Evolutionary conservation across 2,329 filamentous ascomycete genomes (phyloP).

Genomic region (Epichloe coenophiala): DNA sequence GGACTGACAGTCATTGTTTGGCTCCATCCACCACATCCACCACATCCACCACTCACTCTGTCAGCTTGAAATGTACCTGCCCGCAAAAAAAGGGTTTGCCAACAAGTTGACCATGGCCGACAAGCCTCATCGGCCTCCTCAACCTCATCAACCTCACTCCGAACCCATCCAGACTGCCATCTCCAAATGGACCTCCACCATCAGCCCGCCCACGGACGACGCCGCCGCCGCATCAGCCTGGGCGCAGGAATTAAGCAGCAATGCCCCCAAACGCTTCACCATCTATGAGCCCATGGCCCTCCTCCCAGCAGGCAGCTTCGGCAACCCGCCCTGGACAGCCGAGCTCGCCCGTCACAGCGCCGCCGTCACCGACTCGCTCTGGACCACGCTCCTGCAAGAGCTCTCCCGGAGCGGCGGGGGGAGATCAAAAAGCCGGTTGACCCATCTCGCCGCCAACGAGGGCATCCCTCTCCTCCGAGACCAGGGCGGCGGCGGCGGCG

Average conservation of each 20-base stretch:
- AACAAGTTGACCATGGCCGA: conserved; percentile 12
- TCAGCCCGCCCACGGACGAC: conserved; percentile 1
- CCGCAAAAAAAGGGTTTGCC: background rate
- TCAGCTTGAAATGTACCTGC: too few relatives aligned
- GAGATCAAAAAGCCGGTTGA: conserved; percentile 23
- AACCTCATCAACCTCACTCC: conserved; percentile 2
- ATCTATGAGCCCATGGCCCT: conserved; percentile 49
- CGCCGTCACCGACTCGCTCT: conserved; percentile 25
- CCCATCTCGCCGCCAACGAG: conserved; percentile 47
- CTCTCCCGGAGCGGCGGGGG: conserved; percentile 29
- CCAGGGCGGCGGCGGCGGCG: background rate
- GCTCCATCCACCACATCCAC: too few relatives aligned
- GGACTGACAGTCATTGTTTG: too few relatives aligned
- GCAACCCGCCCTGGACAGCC: conserved; percentile 24
- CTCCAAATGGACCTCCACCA: conserved; percentile 14
- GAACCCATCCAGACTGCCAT: conserved; percentile 21
- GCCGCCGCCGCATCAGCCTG: conserved; percentile 4
- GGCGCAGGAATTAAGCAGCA: conserved; percentile 19
- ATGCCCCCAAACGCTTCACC: conserved; percentile 43
- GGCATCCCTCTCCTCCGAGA: conserved; percentile 40
- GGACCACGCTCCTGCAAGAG: conserved; percentile 31
- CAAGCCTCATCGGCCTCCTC: conserved; percentile 2
- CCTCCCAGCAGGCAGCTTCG: conserved; percentile 45
- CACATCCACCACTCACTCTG: too few relatives aligned
- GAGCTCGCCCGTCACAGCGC: conserved; percentile 18